These are phyloP conservation scores for Rhizopus arrhizus DNA, from an alignment of 371 early-diverging fungal species.

Conservation along the genomic window DNA sequence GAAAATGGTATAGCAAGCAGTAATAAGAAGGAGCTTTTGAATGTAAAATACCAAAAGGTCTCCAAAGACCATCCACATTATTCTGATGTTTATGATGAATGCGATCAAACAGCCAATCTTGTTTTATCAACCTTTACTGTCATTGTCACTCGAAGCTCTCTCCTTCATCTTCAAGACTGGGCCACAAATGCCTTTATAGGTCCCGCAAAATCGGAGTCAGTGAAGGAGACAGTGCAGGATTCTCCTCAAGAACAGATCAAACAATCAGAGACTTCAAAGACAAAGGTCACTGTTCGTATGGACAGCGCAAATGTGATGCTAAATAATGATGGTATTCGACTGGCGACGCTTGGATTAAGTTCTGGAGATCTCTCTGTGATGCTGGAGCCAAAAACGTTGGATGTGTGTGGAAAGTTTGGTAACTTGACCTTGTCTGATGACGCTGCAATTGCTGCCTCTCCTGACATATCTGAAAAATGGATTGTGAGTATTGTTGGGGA, in stretches of 20 bases:
- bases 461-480: slow-evolving; percentile 32
- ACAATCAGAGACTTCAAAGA: slow-evolving; percentile 32
- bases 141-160: slow-evolving; percentile 69
- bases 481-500: slow-evolving; percentile 75
- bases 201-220: slow-evolving; percentile 13
- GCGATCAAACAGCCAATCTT: slow-evolving; percentile 72
- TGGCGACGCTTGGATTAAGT: slow-evolving; percentile 66
- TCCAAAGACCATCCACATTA: slow-evolving; percentile 66
- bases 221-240: neutral
- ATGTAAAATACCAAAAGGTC: slow-evolving; percentile 61
- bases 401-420: slow-evolving; percentile 72
- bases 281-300: slow-evolving; percentile 66
- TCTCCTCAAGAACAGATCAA: neutral
- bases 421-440: slow-evolving; percentile 69
- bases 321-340: slow-evolving; percentile 60
- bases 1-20: slow-evolving; percentile 12
- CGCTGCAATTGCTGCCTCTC: neutral
- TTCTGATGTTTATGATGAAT: slow-evolving; percentile 51
- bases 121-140: slow-evolving; percentile 71
- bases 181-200: slow-evolving; percentile 71
- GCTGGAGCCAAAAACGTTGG: slow-evolving; percentile 50
- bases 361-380: slow-evolving; percentile 58
- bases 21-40: slow-evolving; percentile 47
- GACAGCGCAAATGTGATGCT: slow-evolving; percentile 68
- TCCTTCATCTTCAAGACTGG: slow-evolving; percentile 76